A percentile compares a stretch with the other conserved stretches of the same genome.
These are phyloP conservation scores for Collybia nuda DNA, from an alignment of 768 basidiomycete species.

Conservation along the genomic window DNA sequence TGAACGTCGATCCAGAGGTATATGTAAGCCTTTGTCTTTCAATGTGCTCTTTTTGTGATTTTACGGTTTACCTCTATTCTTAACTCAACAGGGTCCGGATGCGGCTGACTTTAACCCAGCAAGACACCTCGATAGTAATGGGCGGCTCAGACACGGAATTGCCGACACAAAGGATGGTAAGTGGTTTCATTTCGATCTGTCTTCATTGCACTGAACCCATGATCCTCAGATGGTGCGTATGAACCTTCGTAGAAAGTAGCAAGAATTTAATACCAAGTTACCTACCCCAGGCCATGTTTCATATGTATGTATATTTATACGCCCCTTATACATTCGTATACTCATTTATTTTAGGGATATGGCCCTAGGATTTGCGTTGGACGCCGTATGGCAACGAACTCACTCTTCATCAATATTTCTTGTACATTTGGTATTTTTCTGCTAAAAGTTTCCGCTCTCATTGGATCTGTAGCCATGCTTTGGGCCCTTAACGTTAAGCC, in stretches of 20 bases:
- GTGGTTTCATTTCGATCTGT: background rate
- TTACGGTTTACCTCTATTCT: background rate
- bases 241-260: background rate
- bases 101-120: background rate
- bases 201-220: no score
- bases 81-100: background rate
- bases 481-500: no score
- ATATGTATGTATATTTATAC: background rate
- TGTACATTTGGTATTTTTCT: no score
- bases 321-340: background rate
- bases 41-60: background rate
- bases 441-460: no score
- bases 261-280: background rate
- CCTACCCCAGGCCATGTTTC: background rate
- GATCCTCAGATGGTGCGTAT: background rate
- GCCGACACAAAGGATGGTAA: slow-evolving; percentile 3
- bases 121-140: background rate
- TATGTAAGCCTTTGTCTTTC: background rate
- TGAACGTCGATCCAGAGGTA: background rate
- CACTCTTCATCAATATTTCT: background rate
- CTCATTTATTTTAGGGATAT: background rate
- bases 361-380: slow-evolving; percentile 1
- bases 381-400: background rate
- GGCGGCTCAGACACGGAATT: background rate
- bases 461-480: no score